phyloP scores from a whole-genome alignment of 352 stramenopile species.

The Globisporangium lucens region DNA sequence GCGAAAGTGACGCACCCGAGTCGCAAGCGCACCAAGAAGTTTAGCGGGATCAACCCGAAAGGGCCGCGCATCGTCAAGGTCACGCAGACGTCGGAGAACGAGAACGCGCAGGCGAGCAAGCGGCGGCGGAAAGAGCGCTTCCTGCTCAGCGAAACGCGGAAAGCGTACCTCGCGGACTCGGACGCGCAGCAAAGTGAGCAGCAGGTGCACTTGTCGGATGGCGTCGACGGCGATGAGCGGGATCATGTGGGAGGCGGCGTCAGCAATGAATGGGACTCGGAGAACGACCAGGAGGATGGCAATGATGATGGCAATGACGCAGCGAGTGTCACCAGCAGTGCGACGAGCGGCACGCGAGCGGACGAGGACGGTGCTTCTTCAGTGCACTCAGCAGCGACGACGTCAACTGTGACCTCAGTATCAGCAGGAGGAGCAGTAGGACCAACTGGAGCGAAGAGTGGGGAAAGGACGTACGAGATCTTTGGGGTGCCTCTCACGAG shows the following conservation, averaged over 20 bases:
- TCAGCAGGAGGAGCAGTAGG: neutral
- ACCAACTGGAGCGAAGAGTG: constrained; percentile 8
- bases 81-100: constrained; percentile 61
- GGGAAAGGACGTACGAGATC: constrained; percentile 53
- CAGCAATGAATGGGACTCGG: constrained; percentile 42
- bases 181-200: constrained; percentile 10
- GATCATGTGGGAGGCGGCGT: constrained; percentile 5
- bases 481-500: constrained; percentile 71
- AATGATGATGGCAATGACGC: constrained; percentile 27
- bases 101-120: constrained; percentile 63
- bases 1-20: constrained; percentile 69
- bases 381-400: neutral
- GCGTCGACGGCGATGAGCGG: neutral
- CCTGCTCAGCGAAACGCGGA: constrained; percentile 52
- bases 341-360: neutral
- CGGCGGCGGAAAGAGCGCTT: constrained; percentile 68
- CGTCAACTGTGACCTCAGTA: neutral
- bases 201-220: neutral
- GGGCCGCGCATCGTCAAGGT: constrained; percentile 70
- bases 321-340: constrained; percentile 16
- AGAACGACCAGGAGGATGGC: constrained; percentile 34
- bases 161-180: constrained; percentile 56
- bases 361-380: constrained; percentile 7
- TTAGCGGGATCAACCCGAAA: constrained; percentile 52
- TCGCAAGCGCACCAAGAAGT: constrained; percentile 70